These are phyloP conservation scores for Vinca minor DNA, from an alignment of 257 asterid genomes.

Conservation along the genomic window DNA sequence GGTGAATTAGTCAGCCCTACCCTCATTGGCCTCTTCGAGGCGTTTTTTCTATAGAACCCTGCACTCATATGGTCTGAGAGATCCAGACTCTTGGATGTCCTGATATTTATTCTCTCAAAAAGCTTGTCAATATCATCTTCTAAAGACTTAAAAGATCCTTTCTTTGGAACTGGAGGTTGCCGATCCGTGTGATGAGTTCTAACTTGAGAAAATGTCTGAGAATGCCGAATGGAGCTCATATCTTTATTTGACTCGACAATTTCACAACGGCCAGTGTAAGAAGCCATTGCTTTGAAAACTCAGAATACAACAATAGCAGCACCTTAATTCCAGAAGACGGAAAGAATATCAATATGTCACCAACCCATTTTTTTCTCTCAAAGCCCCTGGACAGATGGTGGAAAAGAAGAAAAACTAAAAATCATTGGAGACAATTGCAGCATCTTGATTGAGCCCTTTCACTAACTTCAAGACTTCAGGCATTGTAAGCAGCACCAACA, in stretches of 20 bases:
- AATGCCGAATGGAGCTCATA: slow-evolving; percentile 17
- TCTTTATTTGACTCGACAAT: slow-evolving; percentile 59
- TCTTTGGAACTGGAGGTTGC: slow-evolving; percentile 35
- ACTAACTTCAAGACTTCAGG: slow-evolving; percentile 7
- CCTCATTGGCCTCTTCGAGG: slow-evolving; percentile 70
- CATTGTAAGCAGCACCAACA: not conserved
- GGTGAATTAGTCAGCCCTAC: slow-evolving; percentile 53
- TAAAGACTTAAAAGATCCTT: slow-evolving; percentile 24
- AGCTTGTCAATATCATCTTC: slow-evolving; percentile 44
- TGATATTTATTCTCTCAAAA: slow-evolving; percentile 37
- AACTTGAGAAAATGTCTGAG: slow-evolving; percentile 19
- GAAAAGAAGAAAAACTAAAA: not conserved
- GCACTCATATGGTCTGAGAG: slow-evolving; percentile 27
- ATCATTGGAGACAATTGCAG: not conserved
- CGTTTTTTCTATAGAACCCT: slow-evolving; percentile 27
- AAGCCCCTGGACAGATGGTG: not conserved
- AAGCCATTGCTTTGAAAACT: slow-evolving; percentile 39
- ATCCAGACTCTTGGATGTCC: slow-evolving; percentile 40
- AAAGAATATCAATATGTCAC: not conserved
- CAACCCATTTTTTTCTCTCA: not conserved
- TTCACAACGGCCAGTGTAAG: slow-evolving; percentile 51
- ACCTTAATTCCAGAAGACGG: slow-evolving; percentile 4
- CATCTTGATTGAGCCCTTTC: not conserved
- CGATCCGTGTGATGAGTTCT: slow-evolving; percentile 22
- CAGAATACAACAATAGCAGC: slow-evolving; percentile 6